Evolutionary conservation across 371 early-diverging fungal genomes (phyloP).

Genomic region (Syncephalastrum contaminatum): DNA sequence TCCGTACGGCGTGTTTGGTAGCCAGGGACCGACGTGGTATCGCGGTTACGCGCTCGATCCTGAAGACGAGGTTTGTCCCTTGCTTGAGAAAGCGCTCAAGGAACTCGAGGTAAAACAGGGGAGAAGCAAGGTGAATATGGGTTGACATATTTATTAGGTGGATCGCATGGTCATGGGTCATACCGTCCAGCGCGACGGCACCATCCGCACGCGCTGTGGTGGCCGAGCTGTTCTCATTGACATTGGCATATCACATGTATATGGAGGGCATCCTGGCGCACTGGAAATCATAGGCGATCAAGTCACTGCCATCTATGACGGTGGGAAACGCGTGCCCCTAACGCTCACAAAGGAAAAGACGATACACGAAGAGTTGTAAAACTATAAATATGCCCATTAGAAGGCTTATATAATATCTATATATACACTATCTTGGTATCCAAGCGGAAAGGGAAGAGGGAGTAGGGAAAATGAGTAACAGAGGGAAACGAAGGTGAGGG

Average conservation of each 20-base stretch:
- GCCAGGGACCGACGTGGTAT: conserved; percentile 60
- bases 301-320: conserved; percentile 27
- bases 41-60: conserved; percentile 65
- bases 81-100: conserved; percentile 50
- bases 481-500: too few relatives aligned
- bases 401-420: too few relatives aligned
- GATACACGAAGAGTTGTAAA: too few relatives aligned
- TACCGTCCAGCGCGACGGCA: conserved; percentile 65
- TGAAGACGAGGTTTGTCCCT: conserved; percentile 48
- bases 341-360: too few relatives aligned
- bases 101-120: conserved; percentile 36
- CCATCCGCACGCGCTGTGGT: conserved; percentile 63
- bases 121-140: not conserved
- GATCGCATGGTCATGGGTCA: conserved; percentile 81
- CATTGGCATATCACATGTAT: conserved; percentile 70
- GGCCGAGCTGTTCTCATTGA: conserved; percentile 70
- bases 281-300: conserved; percentile 53
- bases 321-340: conserved; percentile 8
- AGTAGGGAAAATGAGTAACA: too few relatives aligned
- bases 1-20: conserved; percentile 39
- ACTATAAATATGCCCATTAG: too few relatives aligned
- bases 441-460: too few relatives aligned
- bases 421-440: too few relatives aligned
- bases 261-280: conserved; percentile 63
- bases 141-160: conserved; percentile 34